Base-by-base conservation (phyloP, 2,329 filamentous ascomycete genomes). In the Chrysoporthe puriensis region DNA sequence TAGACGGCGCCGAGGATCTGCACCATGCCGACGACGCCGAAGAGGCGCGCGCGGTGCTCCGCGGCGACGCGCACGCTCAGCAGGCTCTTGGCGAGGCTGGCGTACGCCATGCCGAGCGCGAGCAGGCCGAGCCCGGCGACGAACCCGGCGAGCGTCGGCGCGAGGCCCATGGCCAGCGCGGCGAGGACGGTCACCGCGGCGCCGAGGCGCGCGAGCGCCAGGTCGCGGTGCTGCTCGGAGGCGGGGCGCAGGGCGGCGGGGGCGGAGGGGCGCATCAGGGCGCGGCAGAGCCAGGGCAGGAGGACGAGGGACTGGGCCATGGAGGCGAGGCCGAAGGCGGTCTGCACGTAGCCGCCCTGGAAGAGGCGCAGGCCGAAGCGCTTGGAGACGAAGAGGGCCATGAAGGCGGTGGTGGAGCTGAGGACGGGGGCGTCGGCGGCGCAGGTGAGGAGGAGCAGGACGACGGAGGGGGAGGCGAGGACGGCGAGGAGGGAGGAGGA, bases 321-420 rank as follows among this genome's bases (percentile, higher is more conserved):
- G 48, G 76, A 73, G 2, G 69, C 73, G 18, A 73, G 50, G 21
- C 76, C 76, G 26, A 74, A 77, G 1, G 64, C 67, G 7, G 74
- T 71, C 66, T 77, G 75, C 14, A 78, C 69, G 63, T 78, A 78
- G n/a, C 76, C 76, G 11, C 74, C 76, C 52, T 74, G 68, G 26
- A 70, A 67, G 14, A 78, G 72, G 21, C 70, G 69, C 40, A 77
- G 73, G 36, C 62, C 54, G 66, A 76, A 77, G 4, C 76, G 72
- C 68, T 74, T 76, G 11, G 76, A 77, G 21, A 75, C 63, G 66
- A 77, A 78, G 62, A 76, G 75, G 8, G 72, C 72, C 71, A 78
- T 69, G 68, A 73, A 72, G 26, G 69, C 65, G 16, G 61, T 40
- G 4, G 64, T 57, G 9, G 61, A 61, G 16, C 21, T 21, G 13